These are phyloP conservation scores for Aspergillus cristatus DNA, from an alignment of 495 filamentous ascomycete species.

Conservation along the genomic window DNA sequence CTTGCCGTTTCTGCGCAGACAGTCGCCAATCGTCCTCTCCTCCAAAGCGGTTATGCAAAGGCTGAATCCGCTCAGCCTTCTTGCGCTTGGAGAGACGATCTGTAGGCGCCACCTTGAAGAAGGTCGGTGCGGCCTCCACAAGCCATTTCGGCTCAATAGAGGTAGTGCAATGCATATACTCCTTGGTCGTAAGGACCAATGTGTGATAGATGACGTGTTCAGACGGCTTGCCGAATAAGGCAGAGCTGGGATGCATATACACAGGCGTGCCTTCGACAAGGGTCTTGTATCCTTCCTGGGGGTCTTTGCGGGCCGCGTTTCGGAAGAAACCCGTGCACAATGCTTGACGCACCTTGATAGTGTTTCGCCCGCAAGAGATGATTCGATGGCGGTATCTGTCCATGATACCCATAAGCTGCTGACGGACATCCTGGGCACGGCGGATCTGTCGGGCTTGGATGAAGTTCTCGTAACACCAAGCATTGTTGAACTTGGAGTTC, in stretches of 20 bases:
- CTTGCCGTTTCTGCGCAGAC: constrained; percentile 77
- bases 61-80: constrained; percentile 90
- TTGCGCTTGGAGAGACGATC: constrained; percentile 84
- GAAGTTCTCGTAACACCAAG: constrained; percentile 98
- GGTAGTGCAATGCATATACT: constrained; percentile 94
- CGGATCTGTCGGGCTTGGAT: constrained; percentile 85
- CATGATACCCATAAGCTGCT: constrained; percentile 91
- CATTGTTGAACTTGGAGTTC: constrained; percentile 61
- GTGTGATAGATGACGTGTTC: constrained; percentile 93
- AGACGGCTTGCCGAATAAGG: constrained; percentile 88
- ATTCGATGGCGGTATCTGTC: constrained; percentile 73
- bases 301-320: constrained; percentile 90
- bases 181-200: constrained; percentile 84
- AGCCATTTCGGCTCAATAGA: constrained; percentile 86
- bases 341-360: constrained; percentile 79
- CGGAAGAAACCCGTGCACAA: constrained; percentile 93
- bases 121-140: constrained; percentile 89
- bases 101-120: constrained; percentile 94
- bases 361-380: constrained; percentile 77
- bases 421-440: constrained; percentile 82
- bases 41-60: constrained; percentile 83
- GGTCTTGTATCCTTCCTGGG: constrained; percentile 93
- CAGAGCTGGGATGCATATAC: constrained; percentile 83
- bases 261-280: constrained; percentile 91
- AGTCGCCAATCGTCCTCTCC: constrained; percentile 93